Evolutionary conservation across 192 early-diverging fungal species (phyloP).

Genomic region (Glomus cerebriforme): DNA sequence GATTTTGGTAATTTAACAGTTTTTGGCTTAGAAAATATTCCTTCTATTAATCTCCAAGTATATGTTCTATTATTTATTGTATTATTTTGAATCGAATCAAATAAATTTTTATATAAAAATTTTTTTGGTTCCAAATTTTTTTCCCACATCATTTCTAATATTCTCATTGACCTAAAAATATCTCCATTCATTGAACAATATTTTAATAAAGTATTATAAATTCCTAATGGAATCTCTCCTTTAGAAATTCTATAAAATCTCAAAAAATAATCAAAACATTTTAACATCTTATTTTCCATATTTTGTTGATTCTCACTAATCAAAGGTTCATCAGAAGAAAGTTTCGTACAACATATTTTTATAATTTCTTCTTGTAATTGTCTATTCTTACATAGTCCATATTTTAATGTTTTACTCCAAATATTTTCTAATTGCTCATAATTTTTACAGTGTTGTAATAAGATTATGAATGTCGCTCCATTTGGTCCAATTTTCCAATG

Average conservation of each 20-base stretch:
- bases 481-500: conserved; percentile 14
- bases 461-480: conserved; percentile 10
- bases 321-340: neutral
- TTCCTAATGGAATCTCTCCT: neutral
- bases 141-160: conserved; percentile 18
- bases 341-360: neutral
- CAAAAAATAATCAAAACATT: conserved; percentile 27
- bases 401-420: conserved; percentile 7
- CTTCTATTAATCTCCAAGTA: neutral
- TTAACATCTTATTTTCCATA: conserved; percentile 1
- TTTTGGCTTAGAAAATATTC: conserved; percentile 10
- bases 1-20: conserved; percentile 2
- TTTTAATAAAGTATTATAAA: conserved; percentile 17
- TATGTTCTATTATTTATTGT: neutral
- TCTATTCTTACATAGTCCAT: neutral
- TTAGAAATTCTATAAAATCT: conserved; percentile 2
- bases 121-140: conserved; percentile 18
- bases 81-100: neutral
- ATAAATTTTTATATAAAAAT: conserved; percentile 11
- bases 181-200: neutral
- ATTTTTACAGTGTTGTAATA: conserved; percentile 19
- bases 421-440: conserved; percentile 1
- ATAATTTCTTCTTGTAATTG: conserved; percentile 14
- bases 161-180: neutral
- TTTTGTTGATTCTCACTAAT: neutral